phyloP scores from a whole-genome alignment of 805 yeast species.

The Yamadazyma olivae region DNA sequence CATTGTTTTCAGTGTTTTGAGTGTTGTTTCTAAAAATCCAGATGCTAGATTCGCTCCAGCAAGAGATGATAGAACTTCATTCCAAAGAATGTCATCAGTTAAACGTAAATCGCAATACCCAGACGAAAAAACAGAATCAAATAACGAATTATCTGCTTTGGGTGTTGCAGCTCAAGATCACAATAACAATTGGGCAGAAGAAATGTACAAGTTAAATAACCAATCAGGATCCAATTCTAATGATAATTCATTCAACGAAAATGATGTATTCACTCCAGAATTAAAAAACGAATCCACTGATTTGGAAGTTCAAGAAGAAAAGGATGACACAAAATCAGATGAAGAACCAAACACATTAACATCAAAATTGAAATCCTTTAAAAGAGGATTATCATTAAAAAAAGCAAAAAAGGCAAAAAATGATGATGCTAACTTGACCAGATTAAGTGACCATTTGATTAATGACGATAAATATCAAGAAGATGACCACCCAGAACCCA shows the following conservation, averaged over 20 bases:
- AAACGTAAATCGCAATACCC: conserved; percentile 15
- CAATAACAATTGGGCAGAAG: conserved; percentile 68
- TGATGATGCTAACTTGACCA: conserved; percentile 13
- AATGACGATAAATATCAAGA: conserved; percentile 12
- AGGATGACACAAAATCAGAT: conserved; percentile 8
- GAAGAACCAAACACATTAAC: conserved; percentile 25
- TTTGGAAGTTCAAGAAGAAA: conserved; percentile 4
- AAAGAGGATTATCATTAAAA: conserved; percentile 38
- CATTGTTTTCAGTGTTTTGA: conserved; percentile 60
- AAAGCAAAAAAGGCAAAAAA: conserved; percentile 20
- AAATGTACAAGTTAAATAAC: conserved; percentile 47
- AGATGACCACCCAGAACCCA: conserved; percentile 8
- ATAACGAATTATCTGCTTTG: conserved; percentile 62
- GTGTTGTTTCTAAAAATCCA: conserved; percentile 76
- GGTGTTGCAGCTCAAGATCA: conserved; percentile 85
- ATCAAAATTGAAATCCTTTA: conserved; percentile 33
- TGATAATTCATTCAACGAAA: conserved; percentile 16
- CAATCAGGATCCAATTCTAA: conserved; percentile 12
- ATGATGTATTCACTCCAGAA: conserved; percentile 28
- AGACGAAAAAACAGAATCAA: conserved; percentile 22
- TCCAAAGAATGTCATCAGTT: conserved; percentile 51
- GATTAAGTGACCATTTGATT: conserved; percentile 25
- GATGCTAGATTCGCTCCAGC: conserved; percentile 88
- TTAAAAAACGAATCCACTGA: conserved; percentile 24
- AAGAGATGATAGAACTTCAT: conserved; percentile 87